Evolutionary conservation across 495 filamentous ascomycete species (phyloP).

Genomic region (Entonaema liquescens): DNA sequence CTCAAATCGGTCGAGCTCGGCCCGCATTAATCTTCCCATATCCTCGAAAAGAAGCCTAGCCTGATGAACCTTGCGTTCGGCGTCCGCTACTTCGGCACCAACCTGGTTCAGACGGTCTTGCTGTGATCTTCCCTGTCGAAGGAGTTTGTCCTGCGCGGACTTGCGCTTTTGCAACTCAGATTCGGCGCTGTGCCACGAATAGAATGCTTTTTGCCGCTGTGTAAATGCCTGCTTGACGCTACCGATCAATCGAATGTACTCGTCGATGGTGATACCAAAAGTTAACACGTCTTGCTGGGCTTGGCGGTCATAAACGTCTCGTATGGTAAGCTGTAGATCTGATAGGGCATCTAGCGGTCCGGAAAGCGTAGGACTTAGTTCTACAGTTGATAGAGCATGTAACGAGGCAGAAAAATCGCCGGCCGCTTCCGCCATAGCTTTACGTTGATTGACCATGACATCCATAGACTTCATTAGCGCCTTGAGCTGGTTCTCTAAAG

Average conservation of each 20-base stretch:
- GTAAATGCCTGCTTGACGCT: constrained; percentile 90
- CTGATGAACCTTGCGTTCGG: constrained; percentile 92
- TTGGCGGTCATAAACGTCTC: constrained; percentile 94
- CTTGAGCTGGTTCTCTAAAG: constrained; percentile 93
- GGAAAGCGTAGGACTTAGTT: constrained; percentile 87
- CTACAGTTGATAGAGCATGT: constrained; percentile 87
- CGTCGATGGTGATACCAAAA: constrained; percentile 95
- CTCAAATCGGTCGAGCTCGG: constrained; percentile 93
- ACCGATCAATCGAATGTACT: constrained; percentile 95
- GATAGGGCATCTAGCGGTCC: constrained; percentile 88
- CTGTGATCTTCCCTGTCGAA: constrained; percentile 91
- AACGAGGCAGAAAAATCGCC: constrained; percentile 91
- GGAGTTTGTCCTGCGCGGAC: constrained; percentile 85
- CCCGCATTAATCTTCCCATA: constrained; percentile 92
- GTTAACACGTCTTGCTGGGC: constrained; percentile 97
- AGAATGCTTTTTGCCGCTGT: constrained; percentile 93
- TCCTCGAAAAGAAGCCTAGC: constrained; percentile 92
- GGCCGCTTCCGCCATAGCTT: constrained; percentile 89
- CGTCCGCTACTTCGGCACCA: constrained; percentile 89
- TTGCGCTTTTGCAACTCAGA: constrained; percentile 87
- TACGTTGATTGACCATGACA: constrained; percentile 87
- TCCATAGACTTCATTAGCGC: constrained; percentile 93
- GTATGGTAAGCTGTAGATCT: constrained; percentile 90
- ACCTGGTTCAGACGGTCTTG: constrained; percentile 93
- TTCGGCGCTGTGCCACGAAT: constrained; percentile 90